phyloP scores from a whole-genome alignment of 2,329 filamentous ascomycete species.

The Cryphonectria parasitica region DNA sequence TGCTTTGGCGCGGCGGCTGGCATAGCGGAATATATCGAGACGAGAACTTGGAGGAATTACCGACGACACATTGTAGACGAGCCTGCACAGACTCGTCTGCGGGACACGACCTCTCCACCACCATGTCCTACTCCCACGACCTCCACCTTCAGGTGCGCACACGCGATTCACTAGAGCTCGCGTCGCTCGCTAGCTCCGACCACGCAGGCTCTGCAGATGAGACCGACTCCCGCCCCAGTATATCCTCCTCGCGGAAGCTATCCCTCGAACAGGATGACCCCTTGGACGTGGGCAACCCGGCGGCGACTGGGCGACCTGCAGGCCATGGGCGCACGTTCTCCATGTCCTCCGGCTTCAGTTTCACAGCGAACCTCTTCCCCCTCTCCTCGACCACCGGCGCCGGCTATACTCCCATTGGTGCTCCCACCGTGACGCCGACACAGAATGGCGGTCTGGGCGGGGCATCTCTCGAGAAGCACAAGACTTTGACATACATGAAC shows the following conservation, averaged over 20 bases:
- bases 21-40: conserved; percentile 20
- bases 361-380: conserved; percentile 89
- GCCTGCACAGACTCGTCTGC: conserved; percentile 17
- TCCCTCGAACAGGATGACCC: conserved; percentile 89
- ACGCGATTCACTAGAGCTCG: conserved; percentile 95
- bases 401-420: conserved; percentile 83
- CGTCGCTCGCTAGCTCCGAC: conserved; percentile 87
- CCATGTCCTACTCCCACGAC: conserved; percentile 48
- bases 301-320: conserved; percentile 46
- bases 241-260: conserved; percentile 87
- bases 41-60: conserved; percentile 11
- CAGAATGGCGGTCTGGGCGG: conserved; percentile 65
- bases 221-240: conserved; percentile 81
- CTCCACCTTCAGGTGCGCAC: conserved; percentile 51
- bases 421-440: conserved; percentile 63
- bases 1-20: not conserved
- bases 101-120: conserved; percentile 21
- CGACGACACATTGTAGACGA: conserved; percentile 11
- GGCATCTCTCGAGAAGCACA: conserved; percentile 89
- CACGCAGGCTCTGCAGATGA: conserved; percentile 58
- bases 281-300: conserved; percentile 65
- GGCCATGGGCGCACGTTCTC: conserved; percentile 74
- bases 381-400: conserved; percentile 77
- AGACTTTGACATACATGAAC: conserved; percentile 93
- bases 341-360: conserved; percentile 92